Base-by-base conservation (phyloP, 169 alveolate genomes). In the Plasmodium falciparum region DNA sequence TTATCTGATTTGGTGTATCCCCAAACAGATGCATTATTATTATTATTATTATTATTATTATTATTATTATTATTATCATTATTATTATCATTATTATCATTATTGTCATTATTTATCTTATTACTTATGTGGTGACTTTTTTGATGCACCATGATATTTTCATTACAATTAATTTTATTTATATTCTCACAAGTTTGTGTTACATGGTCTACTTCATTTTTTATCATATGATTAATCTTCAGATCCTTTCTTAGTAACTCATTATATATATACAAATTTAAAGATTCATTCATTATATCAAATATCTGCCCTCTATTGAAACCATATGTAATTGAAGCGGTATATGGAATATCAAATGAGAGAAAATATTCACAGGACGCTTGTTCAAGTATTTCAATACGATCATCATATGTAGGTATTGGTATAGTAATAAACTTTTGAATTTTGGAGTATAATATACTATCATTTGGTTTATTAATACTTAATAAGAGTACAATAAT, bases 391-490 rank as follows among this genome's bases (percentile, higher is more conserved):
- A 80, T 80, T 56, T 80, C 83, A 26, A 80, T 22, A 13, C 90
- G 45, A 65, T 80, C 90, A n/a, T 80, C 83, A 29, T 80, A 80
- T 47, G 90, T 80, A 67, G 90, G 90, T 6, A 80, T 49, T 7
- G 90, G 90, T 13, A 80, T 47, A 11, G 90, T 56, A 13, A 80
- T 80, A 69, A 80, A 80, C 15, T 80, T 66, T 80, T 80, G 50
- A 56, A 80, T 80, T 80, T 69, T 80, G 17, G 80, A 54, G 45
- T 80, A 80, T 29, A 80, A 62, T 15, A 62, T 47, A 56, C 70
- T 80, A 47, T 80, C 90, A 80, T 69, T 67, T n/a, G 90, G 90
- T 67, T 80, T 80, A 61, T 61, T 67, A 33, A 80, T 47, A 62
- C 90, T 80, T 67, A 80, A 49, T 33, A 80, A 69, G 39, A 80